Base-by-base conservation (phyloP, 495 filamentous ascomycete species). In the Usnea hakonensis region DNA sequence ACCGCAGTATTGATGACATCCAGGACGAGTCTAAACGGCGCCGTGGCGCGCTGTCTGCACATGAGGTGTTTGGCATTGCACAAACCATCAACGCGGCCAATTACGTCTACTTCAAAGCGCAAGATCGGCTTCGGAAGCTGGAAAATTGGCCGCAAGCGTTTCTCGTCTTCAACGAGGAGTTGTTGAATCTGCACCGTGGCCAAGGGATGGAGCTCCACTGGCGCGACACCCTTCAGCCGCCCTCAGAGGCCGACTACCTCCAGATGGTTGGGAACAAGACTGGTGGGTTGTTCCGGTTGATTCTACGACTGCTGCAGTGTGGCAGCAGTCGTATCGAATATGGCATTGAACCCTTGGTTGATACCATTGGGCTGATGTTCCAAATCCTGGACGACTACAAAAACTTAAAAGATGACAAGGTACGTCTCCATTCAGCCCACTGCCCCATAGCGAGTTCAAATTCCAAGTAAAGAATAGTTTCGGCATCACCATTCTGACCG, bases 71-170 rank as follows among this genome's bases (percentile, higher is more conserved):
- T 62, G 76, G 75, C 16, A 3, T 32, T 2, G 61, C 52, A 7
- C 79, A 79, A 67, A 80, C 79, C 13, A 80, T 83, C 66, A 84
- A 83, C 68, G 69, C 69, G 23, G 79, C 81, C 11, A 83, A 78
- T 55, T 82, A 75, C 59, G 63, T 73, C 55, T 77, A 75, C 68
- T 72, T 79, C 52, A 68, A 68, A 37, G 77, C 76, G 17, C 50
- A 54, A 54, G 17, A 54, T 26, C 26, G 33, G 50, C 50, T 54
- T 23, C 50, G 28, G 3, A 26, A 54, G 9, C 4, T 54, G 3
- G 33, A 19, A 28, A 32, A 54, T 11, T 32, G 26, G 16, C 33
- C 14, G 50, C 26, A 54, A 13, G 50, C 50, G 17, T 54, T 19
- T 32, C 50, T 30, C 6, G 33, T 54, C 19, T 54, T 54, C 6